Evolutionary conservation across 129 eudicot genomes (phyloP), one percentile per base, ranked within the genome.

Genomic region (Dittrichia graveolens): DNA sequence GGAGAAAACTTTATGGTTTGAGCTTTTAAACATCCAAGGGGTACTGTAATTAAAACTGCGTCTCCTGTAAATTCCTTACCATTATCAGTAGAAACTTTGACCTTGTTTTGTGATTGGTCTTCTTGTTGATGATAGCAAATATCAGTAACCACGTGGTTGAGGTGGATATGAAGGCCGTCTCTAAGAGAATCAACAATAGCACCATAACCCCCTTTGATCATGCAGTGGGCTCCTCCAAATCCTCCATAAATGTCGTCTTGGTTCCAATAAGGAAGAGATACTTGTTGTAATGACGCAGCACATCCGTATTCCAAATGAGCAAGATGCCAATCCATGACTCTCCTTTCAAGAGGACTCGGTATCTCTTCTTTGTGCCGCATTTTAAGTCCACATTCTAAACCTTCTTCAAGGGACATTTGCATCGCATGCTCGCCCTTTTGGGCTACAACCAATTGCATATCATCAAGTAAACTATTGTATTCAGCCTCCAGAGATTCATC

Each of bases 271-370:
- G 97, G 97, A 79, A 95, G 97, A 50, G 97, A 95, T 11, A 95
- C 99, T 55, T 88, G 87, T 65, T 91, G 82, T 45, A 95, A 83
- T 76, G 87, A 75, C 52, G 99, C 97, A 54, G 97, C 99, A 83
- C 99, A 95, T 16, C 99, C 99, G 59, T 95, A 95, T 81, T 95
- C 99, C 84, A 95, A 85, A 75, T 95, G 85, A 42, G 99, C 99
- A 83, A 90, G 90, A 91, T 95, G 99, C 99, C 97, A 95, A 83
- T 95, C 91, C 96, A 95, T 90, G 43, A 95, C 95, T 75, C 99
- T 84, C 85, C 97, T 85, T 82, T 95, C 99, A 54, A 88, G 91
- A 73, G 96, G 97, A 83, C 80, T 90, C 84, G 91, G 83, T 4
- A 80, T 85, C 76, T 79, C 95, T 24, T 64, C 80, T 39, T 75